These are phyloP conservation scores for Leccinum olivaceopallidum DNA, from an alignment of 768 basidiomycete species.

Conservation along the genomic window DNA sequence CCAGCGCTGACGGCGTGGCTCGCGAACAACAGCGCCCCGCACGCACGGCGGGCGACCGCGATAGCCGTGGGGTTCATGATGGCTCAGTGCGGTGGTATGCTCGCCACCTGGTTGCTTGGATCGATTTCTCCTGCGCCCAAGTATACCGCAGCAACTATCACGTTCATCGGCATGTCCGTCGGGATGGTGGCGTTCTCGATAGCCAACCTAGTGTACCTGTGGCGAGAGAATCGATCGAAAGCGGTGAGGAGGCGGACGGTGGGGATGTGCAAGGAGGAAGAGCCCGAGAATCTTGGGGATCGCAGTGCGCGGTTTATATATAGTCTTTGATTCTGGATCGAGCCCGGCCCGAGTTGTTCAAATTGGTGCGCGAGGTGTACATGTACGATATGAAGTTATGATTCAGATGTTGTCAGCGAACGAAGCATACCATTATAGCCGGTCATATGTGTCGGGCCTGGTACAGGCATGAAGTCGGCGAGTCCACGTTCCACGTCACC, in stretches of 20 bases:
- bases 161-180: neutral
- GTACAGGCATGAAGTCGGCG: no score
- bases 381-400: neutral
- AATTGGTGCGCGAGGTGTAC: neutral
- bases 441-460: no score
- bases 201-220: neutral
- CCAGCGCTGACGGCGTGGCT: neutral
- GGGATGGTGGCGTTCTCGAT: neutral
- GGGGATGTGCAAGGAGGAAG: neutral
- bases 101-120: neutral
- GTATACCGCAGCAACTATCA: neutral
- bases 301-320: neutral
- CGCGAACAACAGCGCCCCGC: neutral
- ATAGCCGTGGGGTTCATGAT: neutral
- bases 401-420: conserved; percentile 64
- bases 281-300: neutral
- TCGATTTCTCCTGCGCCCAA: neutral
- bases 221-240: neutral
- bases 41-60: neutral
- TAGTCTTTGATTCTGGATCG: neutral
- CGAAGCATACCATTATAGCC: conserved; percentile 55
- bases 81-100: neutral
- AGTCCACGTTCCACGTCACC: no score
- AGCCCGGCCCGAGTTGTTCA: neutral
- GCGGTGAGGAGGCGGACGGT: neutral